Percentiles rank a stretch among this genome's conserved stretches.
Conservation (phyloP, 2,329 filamentous ascomycete genomes). For the Pezicula rhizophila region DNA sequence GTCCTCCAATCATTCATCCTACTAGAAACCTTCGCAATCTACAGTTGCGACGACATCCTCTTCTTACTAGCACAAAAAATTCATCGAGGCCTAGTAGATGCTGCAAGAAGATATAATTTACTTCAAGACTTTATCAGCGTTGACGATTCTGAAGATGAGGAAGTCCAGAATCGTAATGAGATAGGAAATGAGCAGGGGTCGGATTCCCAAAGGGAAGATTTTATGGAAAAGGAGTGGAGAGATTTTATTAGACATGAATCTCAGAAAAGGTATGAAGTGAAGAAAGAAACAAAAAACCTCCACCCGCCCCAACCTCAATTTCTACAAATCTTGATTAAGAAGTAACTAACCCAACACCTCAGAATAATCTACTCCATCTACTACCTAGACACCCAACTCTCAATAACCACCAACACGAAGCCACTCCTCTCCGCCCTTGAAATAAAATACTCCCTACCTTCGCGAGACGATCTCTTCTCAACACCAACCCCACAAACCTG, state of each 20-base stretch:
- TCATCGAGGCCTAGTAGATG: background rate
- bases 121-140: background rate
- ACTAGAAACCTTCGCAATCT: background rate
- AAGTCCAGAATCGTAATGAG: background rate
- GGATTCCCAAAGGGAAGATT: background rate
- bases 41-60: background rate
- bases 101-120: background rate
- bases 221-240: background rate
- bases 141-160: background rate
- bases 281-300: background rate
- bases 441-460: background rate
- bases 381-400: background rate
- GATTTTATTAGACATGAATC: background rate
- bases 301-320: too few species aligned
- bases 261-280: background rate
- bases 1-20: background rate
- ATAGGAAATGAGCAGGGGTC: background rate
- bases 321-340: too few species aligned
- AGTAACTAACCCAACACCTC: background rate
- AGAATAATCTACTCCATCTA: background rate
- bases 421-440: background rate
- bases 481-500: background rate
- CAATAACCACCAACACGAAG: background rate
- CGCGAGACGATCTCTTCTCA: background rate
- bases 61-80: background rate